Evolutionary conservation across 2,329 filamentous ascomycete genomes (phyloP).

Genomic region (Catunica adiposa): DNA sequence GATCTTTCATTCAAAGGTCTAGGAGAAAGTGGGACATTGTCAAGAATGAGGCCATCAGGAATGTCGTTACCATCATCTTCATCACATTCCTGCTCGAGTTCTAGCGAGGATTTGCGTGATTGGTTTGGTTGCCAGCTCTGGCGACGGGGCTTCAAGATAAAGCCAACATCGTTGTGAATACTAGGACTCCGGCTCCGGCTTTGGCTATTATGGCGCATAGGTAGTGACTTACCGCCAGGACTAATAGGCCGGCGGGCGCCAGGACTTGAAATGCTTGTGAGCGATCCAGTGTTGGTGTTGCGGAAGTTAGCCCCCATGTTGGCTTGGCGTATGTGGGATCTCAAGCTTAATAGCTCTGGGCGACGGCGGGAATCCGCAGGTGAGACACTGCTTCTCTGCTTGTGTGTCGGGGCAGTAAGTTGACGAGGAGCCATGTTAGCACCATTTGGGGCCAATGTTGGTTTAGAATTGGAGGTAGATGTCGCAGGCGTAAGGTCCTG

Average conservation of each 20-base stretch:
- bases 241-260: slow-evolving; percentile 9
- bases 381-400: slow-evolving; percentile 19
- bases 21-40: slow-evolving; percentile 73
- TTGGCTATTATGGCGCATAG: slow-evolving; percentile 12
- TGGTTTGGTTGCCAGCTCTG: slow-evolving; percentile 56
- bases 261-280: slow-evolving; percentile 19
- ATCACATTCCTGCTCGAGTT: slow-evolving; percentile 61
- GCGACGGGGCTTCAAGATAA: slow-evolving; percentile 29
- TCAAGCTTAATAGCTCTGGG: slow-evolving; percentile 25
- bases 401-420: slow-evolving; percentile 10
- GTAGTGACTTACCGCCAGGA: slow-evolving; percentile 9
- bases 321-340: slow-evolving; percentile 28
- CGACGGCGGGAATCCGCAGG: slow-evolving; percentile 18
- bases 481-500: slow-evolving; percentile 18
- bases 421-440: slow-evolving; percentile 11
- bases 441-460: slow-evolving; percentile 6
- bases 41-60: slow-evolving; percentile 61
- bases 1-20: slow-evolving; percentile 38
- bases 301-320: slow-evolving; percentile 34
- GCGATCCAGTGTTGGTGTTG: slow-evolving; percentile 29
- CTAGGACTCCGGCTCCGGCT: slow-evolving; percentile 35
- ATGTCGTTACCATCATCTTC: slow-evolving; percentile 62
- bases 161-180: slow-evolving; percentile 27
- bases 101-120: slow-evolving; percentile 48
- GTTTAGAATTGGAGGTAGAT: slow-evolving; percentile 17